Percentiles rank a stretch among this genome's conserved stretches.
phyloP scores from a whole-genome alignment of 805 yeast species.

The Candida pini region DNA sequence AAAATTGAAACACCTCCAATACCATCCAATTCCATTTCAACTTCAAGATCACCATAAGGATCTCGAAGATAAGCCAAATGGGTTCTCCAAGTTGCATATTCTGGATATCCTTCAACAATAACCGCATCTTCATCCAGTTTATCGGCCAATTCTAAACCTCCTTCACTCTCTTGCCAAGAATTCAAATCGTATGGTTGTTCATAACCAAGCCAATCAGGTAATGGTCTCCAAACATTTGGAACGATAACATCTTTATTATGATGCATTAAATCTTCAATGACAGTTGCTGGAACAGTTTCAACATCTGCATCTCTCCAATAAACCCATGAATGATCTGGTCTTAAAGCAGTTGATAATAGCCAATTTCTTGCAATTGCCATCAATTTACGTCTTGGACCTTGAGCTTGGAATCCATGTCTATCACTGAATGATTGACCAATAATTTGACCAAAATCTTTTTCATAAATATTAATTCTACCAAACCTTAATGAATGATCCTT shows the following conservation, averaged over 20 bases:
- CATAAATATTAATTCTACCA: constrained; percentile 80
- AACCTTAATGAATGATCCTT: constrained; percentile 54
- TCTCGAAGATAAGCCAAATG: constrained; percentile 91
- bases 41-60: constrained; percentile 88
- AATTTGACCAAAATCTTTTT: constrained; percentile 86
- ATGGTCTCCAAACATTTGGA: constrained; percentile 86
- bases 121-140: constrained; percentile 84
- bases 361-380: constrained; percentile 95
- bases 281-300: constrained; percentile 75
- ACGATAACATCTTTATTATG: constrained; percentile 86
- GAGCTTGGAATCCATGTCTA: constrained; percentile 91
- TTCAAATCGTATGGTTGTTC: constrained; percentile 78
- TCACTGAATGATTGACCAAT: constrained; percentile 89
- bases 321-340: constrained; percentile 90
- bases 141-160: constrained; percentile 69
- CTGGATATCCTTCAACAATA: constrained; percentile 93
- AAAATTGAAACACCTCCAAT: constrained; percentile 94
- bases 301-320: constrained; percentile 97
- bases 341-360: constrained; percentile 76
- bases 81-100: constrained; percentile 96
- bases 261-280: constrained; percentile 84
- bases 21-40: constrained; percentile 90
- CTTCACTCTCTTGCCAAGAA: constrained; percentile 78
- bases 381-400: constrained; percentile 84
- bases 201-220: constrained; percentile 76